Base-by-base conservation (phyloP, 441 rosid genomes). In the Geranium incanum region DNA sequence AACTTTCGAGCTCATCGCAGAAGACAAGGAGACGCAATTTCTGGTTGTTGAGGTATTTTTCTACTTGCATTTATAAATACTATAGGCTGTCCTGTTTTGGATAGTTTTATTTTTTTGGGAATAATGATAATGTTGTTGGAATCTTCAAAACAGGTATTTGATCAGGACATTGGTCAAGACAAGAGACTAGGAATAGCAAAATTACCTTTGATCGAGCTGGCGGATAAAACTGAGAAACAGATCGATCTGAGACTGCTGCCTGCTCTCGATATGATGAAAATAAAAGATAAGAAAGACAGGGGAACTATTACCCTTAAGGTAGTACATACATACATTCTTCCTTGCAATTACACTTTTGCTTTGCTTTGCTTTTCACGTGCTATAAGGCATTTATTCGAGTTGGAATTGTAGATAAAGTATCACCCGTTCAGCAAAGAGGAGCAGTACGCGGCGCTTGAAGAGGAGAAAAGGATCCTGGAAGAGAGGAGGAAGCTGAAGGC, bases 21-120 rank as follows among this genome's bases (percentile, higher is more conserved):
- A 95, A 81, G 97, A 95, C 88, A 92, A 89, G 84, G 99, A 95
- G 84, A 95, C 97, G 0, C 99, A 94, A 72, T 84, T 86, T 5
- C 85, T 90, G 66, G 75, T 79, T 52, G 39, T 94, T 67, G 97
- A 92, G 97, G 99, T 92, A 57, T 9, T 41, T 41, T 6, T 41
- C 7, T 6, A 0, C 48, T 41, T 41, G 9, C 48, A 6, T 41
- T 41, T 41, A 41, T 41, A 6, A 41, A 6, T 41, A 6, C 48
- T 41, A 36, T 9, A 60, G 60, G 60, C 60, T 13, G 19, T n/a
- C 0, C 52, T 28, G 33, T 28, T 41, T 41, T 41, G 11, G 48
- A 41, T 41, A 41, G 48, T 39, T 39, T 39, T 39, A 1, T 4
- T 39, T 4, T 39, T 41, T 1, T 41, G 9, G 48, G 9, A 41